Base-by-base conservation (phyloP, 495 filamentous ascomycete genomes). In the Neurospora hispaniola region DNA sequence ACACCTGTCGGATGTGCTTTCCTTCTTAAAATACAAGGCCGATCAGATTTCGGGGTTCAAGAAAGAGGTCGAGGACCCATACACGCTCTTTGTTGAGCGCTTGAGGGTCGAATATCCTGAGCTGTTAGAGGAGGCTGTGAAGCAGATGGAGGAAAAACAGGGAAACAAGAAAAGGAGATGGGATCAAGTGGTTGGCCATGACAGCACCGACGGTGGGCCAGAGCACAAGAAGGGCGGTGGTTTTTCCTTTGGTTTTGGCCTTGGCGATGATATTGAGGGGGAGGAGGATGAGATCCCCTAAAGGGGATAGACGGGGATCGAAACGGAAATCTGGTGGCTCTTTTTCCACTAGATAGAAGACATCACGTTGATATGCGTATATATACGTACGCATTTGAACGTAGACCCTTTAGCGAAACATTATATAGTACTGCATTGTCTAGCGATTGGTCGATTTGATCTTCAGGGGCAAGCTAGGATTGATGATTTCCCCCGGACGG, bases 41-140 rank as follows among this genome's bases (percentile, higher is more conserved):
- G 90, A 94, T 40, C 93, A 96, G 74, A 89, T 97, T 10, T 94
- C 92, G 35, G 96, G 96, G 0, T 99, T 99, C 78, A 85, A 88
- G 48, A 89, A 88, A 43, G 87, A 91, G 43, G 86, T 97, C 0
- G 79, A 82, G 3, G 90, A 95, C 79, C 90, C 95, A 0, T 96
- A 92, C 77, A 84, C 86, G 18, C 82, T 91, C 8, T 97, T 98
- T 79, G 84, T 92, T n/a, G 83, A 88, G 62, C 87, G 89, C 59
- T 87, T 99, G 84, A 80, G 82, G 44, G 83, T 88, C 70, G 74
- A 83, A 20, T 85, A 92, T 76, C 90, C 93, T 3, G 86, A 89
- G 0, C 79, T 94, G 18, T 81, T 98, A 8, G 81, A 89, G 42
- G 82, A 89, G 43, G 91, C 88, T 14, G 78, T 91, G 16, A 82